Evolutionary conservation across 768 basidiomycete genomes (phyloP).

Genomic region (Leccinum fibrillosum): DNA sequence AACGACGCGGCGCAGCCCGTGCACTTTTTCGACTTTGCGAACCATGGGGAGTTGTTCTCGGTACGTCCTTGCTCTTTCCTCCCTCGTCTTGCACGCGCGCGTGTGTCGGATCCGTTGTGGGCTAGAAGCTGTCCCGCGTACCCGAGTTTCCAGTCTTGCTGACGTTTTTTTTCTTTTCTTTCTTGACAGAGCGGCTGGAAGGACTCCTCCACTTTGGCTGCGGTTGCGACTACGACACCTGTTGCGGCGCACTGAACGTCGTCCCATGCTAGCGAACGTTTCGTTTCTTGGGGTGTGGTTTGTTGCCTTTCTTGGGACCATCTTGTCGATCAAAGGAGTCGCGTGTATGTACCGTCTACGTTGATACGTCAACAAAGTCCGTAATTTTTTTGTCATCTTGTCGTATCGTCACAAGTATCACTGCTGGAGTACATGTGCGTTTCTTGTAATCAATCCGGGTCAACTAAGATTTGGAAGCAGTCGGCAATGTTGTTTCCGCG

Average conservation of each 20-base stretch:
- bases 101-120: not conserved
- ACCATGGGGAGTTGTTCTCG: constrained; percentile 17
- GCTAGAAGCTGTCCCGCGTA: not conserved
- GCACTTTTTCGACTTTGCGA: constrained; percentile 22
- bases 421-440: too few relatives aligned
- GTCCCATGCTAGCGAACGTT: too few relatives aligned
- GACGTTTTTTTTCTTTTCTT: not conserved
- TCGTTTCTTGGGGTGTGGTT: not conserved
- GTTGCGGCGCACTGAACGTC: not conserved
- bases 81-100: not conserved
- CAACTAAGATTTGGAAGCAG: too few relatives aligned
- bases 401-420: too few relatives aligned
- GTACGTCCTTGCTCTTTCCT: constrained; percentile 7
- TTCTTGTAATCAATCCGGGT: too few relatives aligned
- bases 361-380: too few relatives aligned
- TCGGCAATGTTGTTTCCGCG: too few relatives aligned
- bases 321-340: too few relatives aligned
- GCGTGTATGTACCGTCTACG: too few relatives aligned
- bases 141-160: not conserved
- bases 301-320: not conserved
- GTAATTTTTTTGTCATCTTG: too few relatives aligned
- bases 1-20: constrained; percentile 14
- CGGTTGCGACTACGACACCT: not conserved
- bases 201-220: not conserved
- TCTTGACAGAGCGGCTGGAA: not conserved